These are phyloP conservation scores for Alloascoidea africana DNA, from an alignment of 805 yeast genomes.

Conservation along the genomic window DNA sequence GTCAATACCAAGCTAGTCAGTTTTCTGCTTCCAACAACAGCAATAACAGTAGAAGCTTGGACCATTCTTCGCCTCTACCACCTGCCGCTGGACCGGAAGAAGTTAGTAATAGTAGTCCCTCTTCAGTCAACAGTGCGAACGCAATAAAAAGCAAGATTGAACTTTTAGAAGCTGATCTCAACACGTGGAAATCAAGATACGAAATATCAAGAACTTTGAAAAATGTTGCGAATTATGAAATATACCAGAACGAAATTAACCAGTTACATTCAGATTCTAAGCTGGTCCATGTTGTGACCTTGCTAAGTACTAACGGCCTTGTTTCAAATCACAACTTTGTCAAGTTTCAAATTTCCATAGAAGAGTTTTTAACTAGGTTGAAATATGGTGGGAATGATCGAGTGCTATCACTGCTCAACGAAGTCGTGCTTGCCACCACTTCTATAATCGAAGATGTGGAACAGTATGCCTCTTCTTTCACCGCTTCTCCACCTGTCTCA, in stretches of 20 bases:
- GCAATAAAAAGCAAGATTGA: background rate
- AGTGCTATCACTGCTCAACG: background rate
- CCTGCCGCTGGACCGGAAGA: too few relatives aligned
- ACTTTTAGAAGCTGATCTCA: background rate
- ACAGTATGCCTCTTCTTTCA: too few relatives aligned
- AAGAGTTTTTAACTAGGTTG: slow-evolving; percentile 17
- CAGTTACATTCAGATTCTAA: background rate
- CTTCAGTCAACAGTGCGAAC: too few relatives aligned
- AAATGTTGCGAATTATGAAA: background rate
- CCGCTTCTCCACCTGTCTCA: slow-evolving; percentile 1
- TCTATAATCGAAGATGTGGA: background rate
- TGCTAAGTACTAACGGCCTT: slow-evolving; percentile 11
- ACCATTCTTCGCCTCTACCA: too few relatives aligned
- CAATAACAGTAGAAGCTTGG: background rate
- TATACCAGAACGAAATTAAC: background rate
- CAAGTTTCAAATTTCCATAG: slow-evolving; percentile 17
- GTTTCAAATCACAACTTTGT: slow-evolving; percentile 13
- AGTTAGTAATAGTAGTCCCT: too few relatives aligned
- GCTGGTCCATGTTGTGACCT: background rate
- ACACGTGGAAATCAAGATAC: background rate
- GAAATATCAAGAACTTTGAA: background rate
- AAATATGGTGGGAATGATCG: background rate
- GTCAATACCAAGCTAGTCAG: too few relatives aligned
- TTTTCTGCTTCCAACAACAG: background rate
- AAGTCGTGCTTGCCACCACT: background rate